Percentiles rank a stretch among this genome's conserved stretches.
phyloP scores from a whole-genome alignment of 2,329 filamentous ascomycete species.

The Pseudogymnoascus sp. region DNA sequence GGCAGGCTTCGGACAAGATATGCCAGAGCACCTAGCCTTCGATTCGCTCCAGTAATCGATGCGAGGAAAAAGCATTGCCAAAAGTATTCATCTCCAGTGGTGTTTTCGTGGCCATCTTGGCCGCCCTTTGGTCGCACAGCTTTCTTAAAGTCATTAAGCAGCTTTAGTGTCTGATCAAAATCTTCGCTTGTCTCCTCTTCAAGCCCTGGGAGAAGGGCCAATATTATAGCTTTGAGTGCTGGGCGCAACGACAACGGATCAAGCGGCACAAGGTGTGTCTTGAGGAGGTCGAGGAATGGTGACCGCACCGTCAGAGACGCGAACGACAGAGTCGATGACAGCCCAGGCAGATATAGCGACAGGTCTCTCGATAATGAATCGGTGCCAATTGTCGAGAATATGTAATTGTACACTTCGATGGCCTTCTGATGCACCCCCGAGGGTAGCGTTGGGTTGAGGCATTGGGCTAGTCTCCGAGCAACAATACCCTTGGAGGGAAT shows the following conservation, averaged over 20 bases:
- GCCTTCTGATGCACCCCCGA: conserved; percentile 97
- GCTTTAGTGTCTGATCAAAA: conserved; percentile 76
- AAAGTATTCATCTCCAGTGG: conserved; percentile 74
- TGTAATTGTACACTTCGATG: conserved; percentile 83
- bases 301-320: conserved; percentile 87
- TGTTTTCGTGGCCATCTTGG: conserved; percentile 42
- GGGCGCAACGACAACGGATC: conserved; percentile 67
- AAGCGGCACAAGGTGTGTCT: conserved; percentile 68
- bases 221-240: conserved; percentile 80
- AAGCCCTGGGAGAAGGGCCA: conserved; percentile 81
- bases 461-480: conserved; percentile 88
- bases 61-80: conserved; percentile 98
- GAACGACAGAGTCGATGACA: conserved; percentile 85
- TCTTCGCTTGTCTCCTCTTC: conserved; percentile 97
- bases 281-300: conserved; percentile 74
- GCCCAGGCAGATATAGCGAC: conserved; percentile 78
- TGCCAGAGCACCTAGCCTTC: conserved; percentile 78
- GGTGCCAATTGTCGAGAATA: conserved; percentile 78
- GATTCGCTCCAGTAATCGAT: conserved; percentile 78
- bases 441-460: conserved; percentile 83
- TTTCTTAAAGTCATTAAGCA: conserved; percentile 70
- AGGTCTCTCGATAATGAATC: conserved; percentile 76
- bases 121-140: conserved; percentile 50
- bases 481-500: conserved; percentile 78
- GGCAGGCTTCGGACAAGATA: conserved; percentile 77